Evolutionary conservation across 805 yeast species (phyloP).

Genomic region (Saccharomyces mikatae): DNA sequence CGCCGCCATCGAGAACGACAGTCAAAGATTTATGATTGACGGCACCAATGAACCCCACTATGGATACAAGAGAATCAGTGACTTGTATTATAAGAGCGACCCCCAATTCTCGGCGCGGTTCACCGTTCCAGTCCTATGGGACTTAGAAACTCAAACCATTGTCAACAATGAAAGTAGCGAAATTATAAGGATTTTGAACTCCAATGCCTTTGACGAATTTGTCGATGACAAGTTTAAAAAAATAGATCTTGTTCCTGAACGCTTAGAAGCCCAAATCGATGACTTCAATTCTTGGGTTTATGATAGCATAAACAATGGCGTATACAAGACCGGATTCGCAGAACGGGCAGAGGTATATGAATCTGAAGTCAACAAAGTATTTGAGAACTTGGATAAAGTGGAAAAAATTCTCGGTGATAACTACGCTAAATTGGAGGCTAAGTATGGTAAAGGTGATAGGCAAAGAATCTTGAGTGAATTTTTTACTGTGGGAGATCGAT

Average conservation of each 20-base stretch:
- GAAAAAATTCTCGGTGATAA: conserved; percentile 50
- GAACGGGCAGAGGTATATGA: conserved; percentile 77
- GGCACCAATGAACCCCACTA: conserved; percentile 54
- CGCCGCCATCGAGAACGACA: conserved; percentile 14
- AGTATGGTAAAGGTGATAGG: conserved; percentile 9
- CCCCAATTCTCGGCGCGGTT: conserved; percentile 73
- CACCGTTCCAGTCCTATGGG: conserved; percentile 94
- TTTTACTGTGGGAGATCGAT: conserved; percentile 50
- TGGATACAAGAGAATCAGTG: conserved; percentile 51
- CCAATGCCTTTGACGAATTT: conserved; percentile 58
- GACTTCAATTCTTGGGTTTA: conserved; percentile 76
- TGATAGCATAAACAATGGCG: conserved; percentile 83
- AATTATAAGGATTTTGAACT: conserved; percentile 74
- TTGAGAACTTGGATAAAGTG: conserved; percentile 59
- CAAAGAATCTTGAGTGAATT: conserved; percentile 20
- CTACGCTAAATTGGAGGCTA: conserved; percentile 24
- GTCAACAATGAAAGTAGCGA: conserved; percentile 91
- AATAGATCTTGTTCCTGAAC: conserved; percentile 56
- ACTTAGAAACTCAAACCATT: conserved; percentile 68
- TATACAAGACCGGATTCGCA: conserved; percentile 88
- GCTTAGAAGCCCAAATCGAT: conserved; percentile 52
- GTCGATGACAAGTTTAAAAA: conserved; percentile 39
- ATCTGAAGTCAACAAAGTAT: conserved; percentile 52
- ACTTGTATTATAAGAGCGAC: conserved; percentile 67
- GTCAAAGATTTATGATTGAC: conserved; percentile 20